phyloP scores from a whole-genome alignment of 2,329 filamentous ascomycete genomes.

The Knufia fluminis region DNA sequence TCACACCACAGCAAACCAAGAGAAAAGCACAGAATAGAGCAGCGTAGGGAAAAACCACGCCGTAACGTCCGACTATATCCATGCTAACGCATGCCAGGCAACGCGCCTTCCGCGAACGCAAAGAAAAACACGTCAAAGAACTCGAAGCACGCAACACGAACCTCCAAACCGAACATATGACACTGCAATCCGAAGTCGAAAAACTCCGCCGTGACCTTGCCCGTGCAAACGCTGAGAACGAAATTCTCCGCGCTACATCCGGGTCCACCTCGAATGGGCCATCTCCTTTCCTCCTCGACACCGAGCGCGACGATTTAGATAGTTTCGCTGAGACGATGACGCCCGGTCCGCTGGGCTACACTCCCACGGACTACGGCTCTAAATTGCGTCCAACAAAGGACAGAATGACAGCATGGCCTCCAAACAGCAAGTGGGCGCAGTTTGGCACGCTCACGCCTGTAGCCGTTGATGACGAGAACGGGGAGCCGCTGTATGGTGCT shows the following conservation, averaged over 20 bases:
- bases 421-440: conserved; percentile 23
- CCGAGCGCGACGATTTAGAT: conserved; percentile 31
- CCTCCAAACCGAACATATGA: conserved; percentile 64
- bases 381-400: conserved; percentile 33
- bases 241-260: conserved; percentile 77
- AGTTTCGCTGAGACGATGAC: conserved; percentile 25
- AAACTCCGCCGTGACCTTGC: conserved; percentile 75
- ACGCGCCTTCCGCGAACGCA: conserved; percentile 90
- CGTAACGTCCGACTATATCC: background rate
- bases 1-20: conserved; percentile 48
- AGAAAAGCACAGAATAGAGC: conserved; percentile 64
- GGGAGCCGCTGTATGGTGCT: conserved; percentile 62
- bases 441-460: conserved; percentile 17
- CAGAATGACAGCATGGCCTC: conserved; percentile 13
- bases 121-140: conserved; percentile 88
- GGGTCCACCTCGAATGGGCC: conserved; percentile 22
- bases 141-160: conserved; percentile 75
- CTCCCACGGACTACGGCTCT: conserved; percentile 62
- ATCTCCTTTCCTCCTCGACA: conserved; percentile 19
- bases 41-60: conserved; percentile 48
- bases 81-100: conserved; percentile 50
- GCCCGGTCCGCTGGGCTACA: conserved; percentile 62
- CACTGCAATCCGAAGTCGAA: conserved; percentile 74
- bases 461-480: conserved; percentile 48
- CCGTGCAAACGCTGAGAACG: conserved; percentile 79